Percentiles rank a stretch among this genome's conserved stretches.
Evolutionary conservation across 164 flowering plant species (phyloP).

Genomic region (Liriodendron chinense): DNA sequence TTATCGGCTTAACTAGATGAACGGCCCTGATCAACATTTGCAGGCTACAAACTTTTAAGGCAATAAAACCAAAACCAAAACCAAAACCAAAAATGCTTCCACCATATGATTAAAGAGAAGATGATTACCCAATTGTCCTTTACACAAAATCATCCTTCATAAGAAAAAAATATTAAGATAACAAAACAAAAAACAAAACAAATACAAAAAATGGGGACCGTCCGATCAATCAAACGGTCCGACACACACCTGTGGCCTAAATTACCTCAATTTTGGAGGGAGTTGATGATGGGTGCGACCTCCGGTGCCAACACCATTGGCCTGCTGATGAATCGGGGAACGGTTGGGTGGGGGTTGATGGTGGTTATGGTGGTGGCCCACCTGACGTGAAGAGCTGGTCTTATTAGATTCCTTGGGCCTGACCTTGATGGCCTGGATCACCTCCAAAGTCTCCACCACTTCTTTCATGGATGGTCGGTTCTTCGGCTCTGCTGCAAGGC

Average conservation of each 20-base stretch:
- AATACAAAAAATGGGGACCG: not conserved
- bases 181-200: slow-evolving; percentile 3
- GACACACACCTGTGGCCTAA: not conserved
- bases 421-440: slow-evolving; percentile 33
- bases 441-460: slow-evolving; percentile 52
- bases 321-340: not conserved
- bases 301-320: not conserved
- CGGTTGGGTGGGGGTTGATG: not conserved
- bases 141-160: no score
- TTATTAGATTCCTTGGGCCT: slow-evolving; percentile 34
- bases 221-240: not conserved
- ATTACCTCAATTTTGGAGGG: slow-evolving; percentile 8
- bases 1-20: no score
- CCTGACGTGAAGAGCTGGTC: slow-evolving; percentile 13
- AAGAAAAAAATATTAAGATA: not conserved
- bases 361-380: not conserved
- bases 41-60: no score
- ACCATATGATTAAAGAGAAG: no score
- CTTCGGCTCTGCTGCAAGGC: slow-evolving; percentile 56
- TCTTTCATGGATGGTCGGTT: slow-evolving; percentile 78
- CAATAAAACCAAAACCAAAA: no score
- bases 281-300: slow-evolving; percentile 15
- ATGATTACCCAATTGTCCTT: no score
- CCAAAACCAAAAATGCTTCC: no score
- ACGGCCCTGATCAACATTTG: no score